Evolutionary conservation across 1,284 basidiomycete genomes (phyloP).

Genomic region (Marasmius sp.): DNA sequence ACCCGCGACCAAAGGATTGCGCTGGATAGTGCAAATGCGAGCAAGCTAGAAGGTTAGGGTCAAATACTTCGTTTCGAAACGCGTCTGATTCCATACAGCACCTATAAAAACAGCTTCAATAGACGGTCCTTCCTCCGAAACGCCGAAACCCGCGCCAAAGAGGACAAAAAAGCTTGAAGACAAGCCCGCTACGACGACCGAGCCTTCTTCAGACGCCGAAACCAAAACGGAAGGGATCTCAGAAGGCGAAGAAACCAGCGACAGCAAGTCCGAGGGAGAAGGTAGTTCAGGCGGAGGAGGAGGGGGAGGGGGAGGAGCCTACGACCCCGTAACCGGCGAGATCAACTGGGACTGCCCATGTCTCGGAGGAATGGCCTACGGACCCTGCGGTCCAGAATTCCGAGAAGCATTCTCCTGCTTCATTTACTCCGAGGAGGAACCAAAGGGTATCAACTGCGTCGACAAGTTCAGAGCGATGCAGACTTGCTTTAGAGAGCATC

Average conservation of each 20-base stretch:
- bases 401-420: conserved; percentile 98
- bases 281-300: conserved; percentile 27
- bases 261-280: conserved; percentile 18
- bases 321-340: conserved; percentile 94
- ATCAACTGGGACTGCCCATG: conserved; percentile 99
- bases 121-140: conserved; percentile 9
- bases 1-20: conserved; percentile 43
- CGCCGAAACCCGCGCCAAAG: neutral
- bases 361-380: conserved; percentile 97
- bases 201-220: neutral
- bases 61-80: too few species aligned
- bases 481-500: conserved; percentile 95
- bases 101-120: conserved; percentile 4
- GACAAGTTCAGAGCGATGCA: conserved; percentile 99
- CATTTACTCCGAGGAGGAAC: conserved; percentile 91
- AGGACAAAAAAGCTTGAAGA: neutral
- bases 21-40: conserved; percentile 40
- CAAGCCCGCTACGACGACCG: neutral
- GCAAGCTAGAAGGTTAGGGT: conserved; percentile 11
- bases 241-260: conserved; percentile 10
- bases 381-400: conserved; percentile 94
- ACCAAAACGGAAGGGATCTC: neutral
- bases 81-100: neutral
- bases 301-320: conserved; percentile 50
- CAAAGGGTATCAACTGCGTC: conserved; percentile 97